A percentile compares a stretch with the other conserved stretches of the same genome.
phyloP scores from a whole-genome alignment of 352 stramenopile genomes.

The Globisporangium orthogonon region DNA sequence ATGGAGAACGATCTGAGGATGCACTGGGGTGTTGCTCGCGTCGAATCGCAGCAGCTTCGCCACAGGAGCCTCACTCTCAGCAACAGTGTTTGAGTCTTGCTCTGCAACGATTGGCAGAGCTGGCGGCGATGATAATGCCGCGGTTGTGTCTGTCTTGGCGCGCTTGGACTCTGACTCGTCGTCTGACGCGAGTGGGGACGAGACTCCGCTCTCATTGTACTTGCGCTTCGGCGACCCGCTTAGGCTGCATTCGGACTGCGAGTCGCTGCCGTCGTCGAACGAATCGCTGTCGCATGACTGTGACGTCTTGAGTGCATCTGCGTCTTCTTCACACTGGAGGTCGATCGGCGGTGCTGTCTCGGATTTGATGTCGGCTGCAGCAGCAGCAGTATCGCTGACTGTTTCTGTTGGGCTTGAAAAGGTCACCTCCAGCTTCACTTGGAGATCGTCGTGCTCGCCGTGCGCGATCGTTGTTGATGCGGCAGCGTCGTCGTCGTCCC shows the following conservation, averaged over 20 bases:
- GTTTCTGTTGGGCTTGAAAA: background rate
- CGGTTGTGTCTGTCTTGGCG: conserved; percentile 6
- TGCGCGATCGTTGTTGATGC: background rate
- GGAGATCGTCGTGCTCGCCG: conserved; percentile 6
- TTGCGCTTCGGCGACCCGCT: conserved; percentile 35
- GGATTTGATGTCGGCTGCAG: background rate
- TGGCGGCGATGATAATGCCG: background rate
- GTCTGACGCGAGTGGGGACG: conserved; percentile 24
- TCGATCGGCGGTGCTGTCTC: conserved; percentile 2
- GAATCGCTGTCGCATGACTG: conserved; percentile 62
- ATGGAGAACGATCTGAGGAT: conserved; percentile 37
- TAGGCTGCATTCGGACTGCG: conserved; percentile 35
- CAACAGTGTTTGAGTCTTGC: background rate
- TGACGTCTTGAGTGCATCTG: conserved; percentile 33
- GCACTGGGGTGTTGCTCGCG: conserved; percentile 28
- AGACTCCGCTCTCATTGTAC: conserved; percentile 22
- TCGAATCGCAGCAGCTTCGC: conserved; percentile 40
- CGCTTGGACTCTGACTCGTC: conserved; percentile 25
- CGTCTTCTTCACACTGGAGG: conserved; percentile 13
- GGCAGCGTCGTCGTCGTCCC: background rate
- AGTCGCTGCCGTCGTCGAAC: conserved; percentile 51
- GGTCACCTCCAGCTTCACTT: conserved; percentile 15
- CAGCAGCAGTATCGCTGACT: background rate
- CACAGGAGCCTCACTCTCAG: background rate
- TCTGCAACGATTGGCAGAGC: background rate